phyloP scores from a whole-genome alignment of 169 alveolate genomes.

The Sarcocystis neurona region DNA sequence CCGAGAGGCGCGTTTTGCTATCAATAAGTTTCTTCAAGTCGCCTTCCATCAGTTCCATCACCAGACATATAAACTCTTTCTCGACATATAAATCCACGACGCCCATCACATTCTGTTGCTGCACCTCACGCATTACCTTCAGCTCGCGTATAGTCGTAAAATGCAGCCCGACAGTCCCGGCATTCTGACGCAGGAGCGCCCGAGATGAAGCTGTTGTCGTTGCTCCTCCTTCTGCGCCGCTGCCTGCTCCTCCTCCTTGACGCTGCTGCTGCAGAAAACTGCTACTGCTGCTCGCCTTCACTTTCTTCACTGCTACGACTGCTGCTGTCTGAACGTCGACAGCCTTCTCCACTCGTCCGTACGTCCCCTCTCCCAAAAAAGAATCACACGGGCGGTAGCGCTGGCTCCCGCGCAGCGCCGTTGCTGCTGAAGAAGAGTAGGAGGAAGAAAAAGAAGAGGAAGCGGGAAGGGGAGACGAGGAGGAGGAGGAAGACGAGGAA shows the following conservation, averaged over 20 bases:
- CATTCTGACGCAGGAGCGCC: conserved; percentile 53
- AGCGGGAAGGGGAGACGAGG: too few relatives aligned
- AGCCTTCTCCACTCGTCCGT: conserved; percentile 97
- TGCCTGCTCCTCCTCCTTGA: background rate
- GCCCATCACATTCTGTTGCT: conserved; percentile 31
- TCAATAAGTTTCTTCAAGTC: conserved; percentile 84
- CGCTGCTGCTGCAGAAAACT: conserved; percentile 1
- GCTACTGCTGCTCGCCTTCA: conserved; percentile 51
- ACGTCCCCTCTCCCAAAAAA: conserved; percentile 97
- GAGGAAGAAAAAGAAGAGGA: background rate
- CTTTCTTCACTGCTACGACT: conserved; percentile 86
- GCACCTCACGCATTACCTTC: conserved; percentile 80
- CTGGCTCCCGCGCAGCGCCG: background rate
- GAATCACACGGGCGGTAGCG: conserved; percentile 62
- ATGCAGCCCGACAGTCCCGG: conserved; percentile 79
- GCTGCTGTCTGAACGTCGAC: conserved; percentile 78
- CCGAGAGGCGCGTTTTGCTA: conserved; percentile 75
- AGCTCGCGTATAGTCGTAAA: conserved; percentile 84
- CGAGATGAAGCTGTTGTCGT: too few relatives aligned
- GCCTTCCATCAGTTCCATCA: conserved; percentile 88
- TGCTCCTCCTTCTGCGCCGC: background rate
- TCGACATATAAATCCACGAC: conserved; percentile 78
- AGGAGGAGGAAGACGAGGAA: too few relatives aligned
- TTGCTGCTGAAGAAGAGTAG: background rate
- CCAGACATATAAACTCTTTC: conserved; percentile 70